Evolutionary conservation across 2,329 filamentous ascomycete genomes (phyloP).

Genomic region (Aspergillus sp.): DNA sequence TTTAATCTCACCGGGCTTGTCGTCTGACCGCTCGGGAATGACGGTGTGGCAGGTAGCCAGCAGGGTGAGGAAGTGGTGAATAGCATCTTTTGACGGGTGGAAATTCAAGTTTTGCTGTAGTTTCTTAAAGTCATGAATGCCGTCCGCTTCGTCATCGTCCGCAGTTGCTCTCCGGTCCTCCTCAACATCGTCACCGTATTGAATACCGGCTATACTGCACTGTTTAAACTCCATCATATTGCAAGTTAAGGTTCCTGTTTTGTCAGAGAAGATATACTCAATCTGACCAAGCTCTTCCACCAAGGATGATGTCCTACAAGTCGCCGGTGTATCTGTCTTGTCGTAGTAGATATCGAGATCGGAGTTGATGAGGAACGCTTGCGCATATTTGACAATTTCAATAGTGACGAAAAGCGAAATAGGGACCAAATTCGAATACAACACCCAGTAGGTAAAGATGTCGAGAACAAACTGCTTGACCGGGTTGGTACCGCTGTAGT

Average conservation of each 20-base stretch:
- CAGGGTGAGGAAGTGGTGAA: constrained; percentile 79
- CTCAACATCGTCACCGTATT: constrained; percentile 86
- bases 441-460: constrained; percentile 95
- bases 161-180: constrained; percentile 78
- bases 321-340: constrained; percentile 87
- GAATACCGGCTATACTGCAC: constrained; percentile 84
- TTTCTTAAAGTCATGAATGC: constrained; percentile 76
- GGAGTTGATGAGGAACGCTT: constrained; percentile 94
- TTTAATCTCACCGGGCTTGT: constrained; percentile 75
- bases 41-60: constrained; percentile 93
- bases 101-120: constrained; percentile 62
- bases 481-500: constrained; percentile 58
- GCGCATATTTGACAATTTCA: constrained; percentile 96
- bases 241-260: constrained; percentile 94
- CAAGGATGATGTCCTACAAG: constrained; percentile 89
- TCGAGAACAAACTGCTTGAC: constrained; percentile 82
- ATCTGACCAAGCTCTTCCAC: constrained; percentile 98
- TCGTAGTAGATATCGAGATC: constrained; percentile 98
- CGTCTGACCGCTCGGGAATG: constrained; percentile 80
- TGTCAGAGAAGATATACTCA: constrained; percentile 97
- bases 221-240: constrained; percentile 99
- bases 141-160: constrained; percentile 70
- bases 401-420: constrained; percentile 97
- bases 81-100: constrained; percentile 53
- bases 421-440: constrained; percentile 93